phyloP scores from a whole-genome alignment of 345 rosid species.

The Viola odorata region DNA sequence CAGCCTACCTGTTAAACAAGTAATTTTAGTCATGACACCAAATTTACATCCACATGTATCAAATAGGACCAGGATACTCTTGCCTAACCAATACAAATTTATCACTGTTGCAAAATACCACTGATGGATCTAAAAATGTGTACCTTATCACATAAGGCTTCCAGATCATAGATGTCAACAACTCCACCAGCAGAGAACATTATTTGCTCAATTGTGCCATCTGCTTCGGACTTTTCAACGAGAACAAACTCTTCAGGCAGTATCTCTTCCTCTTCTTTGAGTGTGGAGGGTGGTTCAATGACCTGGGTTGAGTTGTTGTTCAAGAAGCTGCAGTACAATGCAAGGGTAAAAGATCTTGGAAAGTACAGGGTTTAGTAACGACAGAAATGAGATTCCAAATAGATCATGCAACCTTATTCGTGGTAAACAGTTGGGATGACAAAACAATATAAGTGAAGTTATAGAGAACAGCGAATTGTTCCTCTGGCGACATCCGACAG shows the following conservation, averaged over 20 bases:
- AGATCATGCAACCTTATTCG: background rate
- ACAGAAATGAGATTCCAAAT: background rate
- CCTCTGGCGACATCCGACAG: background rate
- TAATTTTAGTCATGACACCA: background rate
- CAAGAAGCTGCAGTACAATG: slow-evolving; percentile 38
- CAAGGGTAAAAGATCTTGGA: slow-evolving; percentile 1
- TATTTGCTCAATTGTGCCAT: slow-evolving; percentile 72
- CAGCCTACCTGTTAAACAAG: slow-evolving; percentile 65
- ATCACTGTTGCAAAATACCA: background rate
- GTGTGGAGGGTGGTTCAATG: slow-evolving; percentile 53
- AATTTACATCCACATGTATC: no score
- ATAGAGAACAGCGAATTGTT: background rate
- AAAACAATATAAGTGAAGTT: background rate
- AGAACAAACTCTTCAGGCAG: slow-evolving; percentile 71
- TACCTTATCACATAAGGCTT: slow-evolving; percentile 84
- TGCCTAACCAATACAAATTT: background rate
- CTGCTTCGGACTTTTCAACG: slow-evolving; percentile 51
- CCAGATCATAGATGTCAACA: slow-evolving; percentile 87
- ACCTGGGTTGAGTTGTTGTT: slow-evolving; percentile 61
- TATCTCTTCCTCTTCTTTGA: slow-evolving; percentile 58
- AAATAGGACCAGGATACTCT: no score
- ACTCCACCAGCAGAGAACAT: slow-evolving; percentile 88
- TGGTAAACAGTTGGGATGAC: background rate
- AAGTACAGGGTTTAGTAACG: no score
- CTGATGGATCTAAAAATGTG: background rate